These are phyloP conservation scores for Fusarium odoratissimum DNA, from an alignment of 2,329 filamentous ascomycete species.

Conservation along the genomic window DNA sequence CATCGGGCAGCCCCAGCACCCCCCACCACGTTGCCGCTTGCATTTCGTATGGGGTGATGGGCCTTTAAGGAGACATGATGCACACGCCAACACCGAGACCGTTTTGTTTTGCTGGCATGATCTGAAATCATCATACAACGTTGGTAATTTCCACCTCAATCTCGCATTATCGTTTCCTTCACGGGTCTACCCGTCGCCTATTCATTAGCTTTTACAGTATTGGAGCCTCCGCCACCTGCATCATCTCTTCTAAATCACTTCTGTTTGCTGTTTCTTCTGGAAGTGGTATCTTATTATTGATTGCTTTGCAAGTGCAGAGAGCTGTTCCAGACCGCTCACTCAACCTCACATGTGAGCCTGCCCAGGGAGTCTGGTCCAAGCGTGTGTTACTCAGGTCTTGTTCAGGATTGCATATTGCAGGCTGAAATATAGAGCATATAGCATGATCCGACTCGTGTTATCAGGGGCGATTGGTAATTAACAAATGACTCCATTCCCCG, in stretches of 20 bases:
- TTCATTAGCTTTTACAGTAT: not conserved
- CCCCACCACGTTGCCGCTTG: constrained; percentile 26
- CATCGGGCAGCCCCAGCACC: constrained; percentile 26
- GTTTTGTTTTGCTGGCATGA: constrained; percentile 30
- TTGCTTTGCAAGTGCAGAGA: not conserved
- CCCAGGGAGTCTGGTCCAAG: constrained; percentile 12
- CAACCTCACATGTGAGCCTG: constrained; percentile 21
- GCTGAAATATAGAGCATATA: constrained; percentile 19
- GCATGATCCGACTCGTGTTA: constrained; percentile 24
- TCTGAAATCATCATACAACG: constrained; percentile 26
- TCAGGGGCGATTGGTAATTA: constrained; percentile 14
- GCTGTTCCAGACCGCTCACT: constrained; percentile 16
- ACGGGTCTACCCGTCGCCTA: constrained; percentile 6
- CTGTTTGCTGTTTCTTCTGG: not conserved
- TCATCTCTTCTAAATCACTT: not conserved
- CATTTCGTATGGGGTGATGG: constrained; percentile 37
- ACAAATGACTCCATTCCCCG: constrained; percentile 2
- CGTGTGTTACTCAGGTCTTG: constrained; percentile 3
- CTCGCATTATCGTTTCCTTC: not conserved
- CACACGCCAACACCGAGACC: constrained; percentile 13
- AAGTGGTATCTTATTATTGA: not conserved
- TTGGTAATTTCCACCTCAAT: constrained; percentile 5
- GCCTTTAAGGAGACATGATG: constrained; percentile 20
- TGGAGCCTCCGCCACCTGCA: constrained; percentile 3
- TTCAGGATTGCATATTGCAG: constrained; percentile 16